Base-by-base conservation (phyloP, 2,329 filamentous ascomycete genomes). In the Claviceps sp. region DNA sequence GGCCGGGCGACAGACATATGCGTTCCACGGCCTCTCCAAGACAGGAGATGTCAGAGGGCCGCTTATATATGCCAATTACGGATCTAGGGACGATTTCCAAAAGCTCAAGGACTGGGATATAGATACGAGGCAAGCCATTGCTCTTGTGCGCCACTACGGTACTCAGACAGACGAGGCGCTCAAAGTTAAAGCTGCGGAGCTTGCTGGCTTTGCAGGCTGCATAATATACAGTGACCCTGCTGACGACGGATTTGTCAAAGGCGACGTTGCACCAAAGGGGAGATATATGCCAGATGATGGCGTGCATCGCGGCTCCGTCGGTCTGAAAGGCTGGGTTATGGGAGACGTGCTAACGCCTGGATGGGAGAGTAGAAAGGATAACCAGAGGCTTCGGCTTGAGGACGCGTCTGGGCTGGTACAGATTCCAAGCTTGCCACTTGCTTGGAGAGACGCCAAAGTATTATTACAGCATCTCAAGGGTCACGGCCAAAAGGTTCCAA, bases 261-360 rank as follows among this genome's bases (percentile, higher is more conserved):
- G 89, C 4, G 73, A 81, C 1, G 75, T 80, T 0, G 89, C 84
- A 58, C 90, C 91, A 0, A 73, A 85, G 24, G 90, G 89, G 39
- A 80, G 82, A 24, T 94, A 77, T 67, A 85, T 91, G 79, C 88
- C 90, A 0, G 76, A 77, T 1, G 88, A 93, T 61, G 86, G 83
- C 46, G 86, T 96, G 2, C 88, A 93, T 65, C 77, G 91, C 62
- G 90, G 85, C 4, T 78, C 81, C 4, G 93, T 96, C 26, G 85
- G 84, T 56, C 69, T 95, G 59, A 85, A 80, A 70, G 90, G 82
- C 62, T 89, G 84, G 81, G 80, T 95, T 4, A 70, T 94, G 0
- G 93, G 93, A 40, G 93, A 98, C 67, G 85, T 90, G n/a, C 75
- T 97, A 45, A 95, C 89, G 0, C 93, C 93, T 2, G 90, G 90